Conservation (phyloP, 139 green algal genomes). For the Pleodorina starrii region DNA sequence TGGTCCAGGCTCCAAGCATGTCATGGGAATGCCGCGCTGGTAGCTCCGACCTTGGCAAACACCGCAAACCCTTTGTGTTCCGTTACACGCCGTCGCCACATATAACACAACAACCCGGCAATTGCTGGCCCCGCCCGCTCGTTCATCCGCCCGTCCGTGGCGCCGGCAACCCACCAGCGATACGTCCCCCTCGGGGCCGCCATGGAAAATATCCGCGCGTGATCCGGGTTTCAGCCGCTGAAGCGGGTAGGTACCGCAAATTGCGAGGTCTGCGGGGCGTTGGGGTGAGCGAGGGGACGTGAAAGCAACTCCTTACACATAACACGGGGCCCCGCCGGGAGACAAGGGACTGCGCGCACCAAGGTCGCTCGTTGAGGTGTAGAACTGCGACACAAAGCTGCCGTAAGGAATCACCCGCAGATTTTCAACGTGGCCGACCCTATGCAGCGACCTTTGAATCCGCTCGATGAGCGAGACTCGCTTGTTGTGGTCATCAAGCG, state of each 20-base stretch:
- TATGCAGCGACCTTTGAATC: not conserved
- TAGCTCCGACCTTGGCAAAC: too few relatives aligned
- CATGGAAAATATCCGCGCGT: conserved; percentile 29
- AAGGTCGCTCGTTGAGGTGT: conserved; percentile 28
- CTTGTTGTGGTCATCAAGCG: not conserved
- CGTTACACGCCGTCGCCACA: too few relatives aligned
- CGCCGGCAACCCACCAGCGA: conserved; percentile 40
- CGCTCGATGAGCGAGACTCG: not conserved
- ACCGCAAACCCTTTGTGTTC: too few relatives aligned
- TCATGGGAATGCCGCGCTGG: too few relatives aligned
- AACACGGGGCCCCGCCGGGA: too few relatives aligned
- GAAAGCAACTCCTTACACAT: too few relatives aligned
- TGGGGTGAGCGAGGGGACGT: too few relatives aligned
- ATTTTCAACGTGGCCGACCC: not conserved
- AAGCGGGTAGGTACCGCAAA: not conserved
- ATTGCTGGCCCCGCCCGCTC: too few relatives aligned
- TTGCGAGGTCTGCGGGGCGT: conserved; percentile 30
- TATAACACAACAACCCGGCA: too few relatives aligned
- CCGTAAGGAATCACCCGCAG: conserved; percentile 26
- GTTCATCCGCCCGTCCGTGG: too few relatives aligned
- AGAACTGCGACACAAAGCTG: conserved; percentile 22
- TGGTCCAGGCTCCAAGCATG: too few relatives aligned
- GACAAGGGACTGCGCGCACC: not conserved
- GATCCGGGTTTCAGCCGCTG: not conserved
- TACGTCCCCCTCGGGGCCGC: not conserved